These are phyloP conservation scores for Cutaneotrichosporon dermatis DNA, from an alignment of 1,284 basidiomycete genomes.

Conservation along the genomic window DNA sequence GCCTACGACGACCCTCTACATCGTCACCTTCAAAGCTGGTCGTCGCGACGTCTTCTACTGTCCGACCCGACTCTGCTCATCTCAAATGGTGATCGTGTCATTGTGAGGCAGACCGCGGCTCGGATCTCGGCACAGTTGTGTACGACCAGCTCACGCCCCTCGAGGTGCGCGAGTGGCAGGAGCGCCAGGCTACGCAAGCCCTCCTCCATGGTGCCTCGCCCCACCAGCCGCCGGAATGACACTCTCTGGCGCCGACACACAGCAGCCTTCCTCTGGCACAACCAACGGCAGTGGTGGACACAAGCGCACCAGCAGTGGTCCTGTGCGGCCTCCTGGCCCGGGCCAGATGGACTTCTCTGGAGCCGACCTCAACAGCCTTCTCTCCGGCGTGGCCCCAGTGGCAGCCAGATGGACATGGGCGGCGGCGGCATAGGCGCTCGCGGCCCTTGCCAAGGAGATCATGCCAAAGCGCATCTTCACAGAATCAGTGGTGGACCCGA, in stretches of 20 bases:
- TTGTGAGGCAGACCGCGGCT: slow-evolving; percentile 90
- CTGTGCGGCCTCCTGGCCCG: slow-evolving; percentile 13
- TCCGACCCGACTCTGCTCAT: slow-evolving; percentile 56
- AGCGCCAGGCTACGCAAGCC: slow-evolving; percentile 56
- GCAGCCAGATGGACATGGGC: slow-evolving; percentile 34
- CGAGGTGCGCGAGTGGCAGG: slow-evolving; percentile 86
- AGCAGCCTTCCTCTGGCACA: slow-evolving; percentile 5
- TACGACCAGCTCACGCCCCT: slow-evolving; percentile 85
- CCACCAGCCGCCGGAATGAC: slow-evolving; percentile 48
- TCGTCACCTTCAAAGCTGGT: slow-evolving; percentile 96
- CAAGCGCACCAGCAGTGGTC: slow-evolving; percentile 16
- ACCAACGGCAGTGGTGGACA: slow-evolving; percentile 5
- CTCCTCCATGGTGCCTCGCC: slow-evolving; percentile 43
- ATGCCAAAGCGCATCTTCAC: slow-evolving; percentile 94
- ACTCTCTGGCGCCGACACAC: slow-evolving; percentile 22
- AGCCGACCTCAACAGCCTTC: slow-evolving; percentile 35
- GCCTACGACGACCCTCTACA: slow-evolving; percentile 79
- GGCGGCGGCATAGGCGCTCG: slow-evolving; percentile 30
- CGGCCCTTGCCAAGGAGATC: slow-evolving; percentile 65
- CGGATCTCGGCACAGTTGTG: slow-evolving; percentile 83
- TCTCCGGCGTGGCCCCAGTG: slow-evolving; percentile 40
- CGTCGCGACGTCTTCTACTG: slow-evolving; percentile 91
- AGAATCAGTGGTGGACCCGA: slow-evolving; percentile 66
- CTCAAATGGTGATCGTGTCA: slow-evolving; percentile 80
- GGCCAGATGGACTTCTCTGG: slow-evolving; percentile 30